Base-by-base conservation (phyloP, 1,284 basidiomycete species). In the Neonothopanus nambi region DNA sequence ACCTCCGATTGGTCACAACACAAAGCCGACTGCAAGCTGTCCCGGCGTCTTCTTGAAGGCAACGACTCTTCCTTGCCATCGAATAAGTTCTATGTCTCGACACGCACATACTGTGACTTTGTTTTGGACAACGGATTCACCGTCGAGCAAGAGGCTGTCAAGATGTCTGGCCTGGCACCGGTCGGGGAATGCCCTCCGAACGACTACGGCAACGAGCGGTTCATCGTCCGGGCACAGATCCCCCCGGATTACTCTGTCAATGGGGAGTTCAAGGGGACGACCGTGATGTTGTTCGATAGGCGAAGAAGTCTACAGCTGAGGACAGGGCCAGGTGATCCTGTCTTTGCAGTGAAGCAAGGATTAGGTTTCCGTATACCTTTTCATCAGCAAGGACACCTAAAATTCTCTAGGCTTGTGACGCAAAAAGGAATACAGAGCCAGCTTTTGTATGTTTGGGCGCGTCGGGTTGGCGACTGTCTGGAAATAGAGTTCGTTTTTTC, bases 1-100 rank as follows among this genome's bases (percentile, higher is more conserved):
- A 60, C 57, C 35, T 41, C 57, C 15, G 54, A 63, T 17, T 63
- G 60, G 60, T 51, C 57, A 1, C 9, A 39, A 3, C 62, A 63
- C 46, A 63, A 62, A 39, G 36, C 28, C 13, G 37, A 35, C 7
- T 59, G 55, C 48, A 54, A 48, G 33, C 26, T 59, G 21, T 57
- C 55, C 17, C 54, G 54, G 23, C 51, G 47, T 24, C 24, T 59
- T 18, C 40, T 54, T 8, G 45, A 23, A 8, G 21, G 26, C 33
- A 39, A 53, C 11, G 35, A 39, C 26, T 17, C 51, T 7, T 23
- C 24, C 20, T 49, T 59, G 36, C 55, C 57, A 5, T 7, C 38
- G 4, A 36, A 44, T 5, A 59, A 56, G 21, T 43, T 57, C 28
- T 59, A 59, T 42, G 41, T 54, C 7, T 39, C 55, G 26, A 52